Base-by-base conservation (phyloP, 768 basidiomycete genomes). In the Paxillus ammoniavirescens region DNA sequence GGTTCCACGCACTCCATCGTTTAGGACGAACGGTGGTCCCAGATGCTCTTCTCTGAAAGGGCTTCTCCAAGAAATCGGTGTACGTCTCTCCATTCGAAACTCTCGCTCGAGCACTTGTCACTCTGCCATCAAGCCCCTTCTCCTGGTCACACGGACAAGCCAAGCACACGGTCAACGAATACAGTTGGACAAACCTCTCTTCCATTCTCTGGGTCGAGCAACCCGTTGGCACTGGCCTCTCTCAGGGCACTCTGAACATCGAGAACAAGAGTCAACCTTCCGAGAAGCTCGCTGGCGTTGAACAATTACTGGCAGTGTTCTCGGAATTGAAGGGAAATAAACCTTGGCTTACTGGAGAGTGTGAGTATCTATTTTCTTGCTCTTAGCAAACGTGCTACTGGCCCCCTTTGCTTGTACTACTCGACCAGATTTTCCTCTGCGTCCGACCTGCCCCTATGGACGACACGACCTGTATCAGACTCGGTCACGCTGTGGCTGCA, bases 21-120 rank as follows among this genome's bases (percentile, higher is more conserved):
- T n/a, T n/a, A 88, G 86, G 87, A 87, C 83, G 5, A 89, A 89
- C 57, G 88, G 88, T n/a, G 87, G 89, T 0, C 89, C 88, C 0
- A 87, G 89, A 28, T 90, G 88, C 61, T 87, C 86, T 10, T 86
- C 87, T 2, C 72, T 90, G 0, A 82, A 87, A 63, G 89, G 87
- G 15, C 66, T 85, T 35, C 63, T 90, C 4, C 84, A 89, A 65
- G 89, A 90, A 62, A 89, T 89, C 57, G 88, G 88, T 14, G 87
- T 87, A 60, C 47, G 81, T 67, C 4, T 14, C 42, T 5, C 5
- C n/a, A n/a, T 30, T 5, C 28, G 2, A 30, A 21, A 21, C 21
- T 21, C 21, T 21, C 3, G 21, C 21, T 21, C 21, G 3, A 3
- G 21, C 21, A 9, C 50, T 55, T 21, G 21, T 21, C 21, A 12